phyloP scores from a whole-genome alignment of 2,329 filamentous ascomycete species.

The Colletotrichum tropicicola region DNA sequence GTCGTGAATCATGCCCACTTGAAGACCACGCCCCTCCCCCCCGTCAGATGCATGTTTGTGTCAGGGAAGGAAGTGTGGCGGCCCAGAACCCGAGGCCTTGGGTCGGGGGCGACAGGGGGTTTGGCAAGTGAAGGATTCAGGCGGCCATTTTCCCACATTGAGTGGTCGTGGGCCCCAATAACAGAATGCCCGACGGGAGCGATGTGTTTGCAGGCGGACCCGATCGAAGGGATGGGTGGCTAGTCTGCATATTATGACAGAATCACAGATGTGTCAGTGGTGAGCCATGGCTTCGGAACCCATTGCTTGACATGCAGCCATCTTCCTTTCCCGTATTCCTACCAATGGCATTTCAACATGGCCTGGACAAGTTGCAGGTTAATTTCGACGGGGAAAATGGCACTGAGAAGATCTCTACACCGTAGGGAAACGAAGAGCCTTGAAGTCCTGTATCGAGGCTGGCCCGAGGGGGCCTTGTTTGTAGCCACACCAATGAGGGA shows the following conservation, averaged over 20 bases:
- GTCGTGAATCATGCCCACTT: constrained; percentile 27
- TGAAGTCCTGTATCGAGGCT: neutral
- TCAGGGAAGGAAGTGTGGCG: constrained; percentile 29
- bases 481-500: neutral
- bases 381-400: neutral
- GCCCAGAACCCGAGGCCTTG: constrained; percentile 29
- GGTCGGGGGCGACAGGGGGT: constrained; percentile 23
- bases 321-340: neutral
- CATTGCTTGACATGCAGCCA: neutral
- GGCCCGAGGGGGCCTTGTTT: neutral
- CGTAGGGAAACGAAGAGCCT: neutral
- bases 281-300: constrained; percentile 3
- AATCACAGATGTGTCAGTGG: neutral
- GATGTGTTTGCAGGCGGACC: neutral
- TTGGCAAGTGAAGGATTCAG: constrained; percentile 8
- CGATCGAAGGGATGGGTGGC: constrained; percentile 13
- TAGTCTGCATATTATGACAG: neutral
- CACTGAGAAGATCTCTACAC: neutral
- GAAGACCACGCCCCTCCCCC: constrained; percentile 4
- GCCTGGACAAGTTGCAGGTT: neutral
- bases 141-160: neutral
- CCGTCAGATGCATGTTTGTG: constrained; percentile 16
- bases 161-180: neutral
- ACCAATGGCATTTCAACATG: neutral
- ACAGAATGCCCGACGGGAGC: neutral